phyloP scores from a whole-genome alignment of 768 basidiomycete species.

The Pleurotus platypus region DNA sequence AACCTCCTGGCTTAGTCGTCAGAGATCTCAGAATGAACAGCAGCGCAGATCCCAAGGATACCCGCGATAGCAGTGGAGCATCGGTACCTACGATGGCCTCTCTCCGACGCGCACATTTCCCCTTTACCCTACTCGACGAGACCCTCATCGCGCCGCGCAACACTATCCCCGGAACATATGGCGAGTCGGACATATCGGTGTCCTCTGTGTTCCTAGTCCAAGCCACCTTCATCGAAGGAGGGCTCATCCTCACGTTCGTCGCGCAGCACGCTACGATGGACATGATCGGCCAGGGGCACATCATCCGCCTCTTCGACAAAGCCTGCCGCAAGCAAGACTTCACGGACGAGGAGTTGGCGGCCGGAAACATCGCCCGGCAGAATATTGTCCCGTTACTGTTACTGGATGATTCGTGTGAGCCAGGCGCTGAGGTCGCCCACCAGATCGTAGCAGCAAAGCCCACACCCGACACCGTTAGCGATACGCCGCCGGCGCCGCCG shows the following conservation, averaged over 20 bases:
- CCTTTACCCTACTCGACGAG: constrained; percentile 22
- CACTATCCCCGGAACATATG: constrained; percentile 14
- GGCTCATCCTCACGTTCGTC: constrained; percentile 22
- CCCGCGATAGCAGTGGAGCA: too few species aligned
- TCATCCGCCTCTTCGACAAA: constrained; percentile 20
- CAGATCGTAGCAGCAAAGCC: constrained; percentile 8
- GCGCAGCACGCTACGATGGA: constrained; percentile 23
- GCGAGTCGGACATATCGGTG: constrained; percentile 8
- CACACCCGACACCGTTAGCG: not conserved
- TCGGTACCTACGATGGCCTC: constrained; percentile 18
- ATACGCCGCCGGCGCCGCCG: not conserved
- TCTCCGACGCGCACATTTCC: constrained; percentile 19
- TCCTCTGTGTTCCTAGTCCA: constrained; percentile 24
- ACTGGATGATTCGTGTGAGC: constrained; percentile 2
- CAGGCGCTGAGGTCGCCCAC: not conserved
- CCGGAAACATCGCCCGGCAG: constrained; percentile 16
- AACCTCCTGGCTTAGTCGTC: constrained; percentile 17
- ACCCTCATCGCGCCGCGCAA: constrained; percentile 18
- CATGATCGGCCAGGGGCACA: constrained; percentile 21
- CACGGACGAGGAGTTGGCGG: constrained; percentile 15
- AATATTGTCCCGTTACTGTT: constrained; percentile 14
- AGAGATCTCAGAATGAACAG: constrained; percentile 16
- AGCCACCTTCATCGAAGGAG: constrained; percentile 20
- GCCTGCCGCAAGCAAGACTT: constrained; percentile 19
- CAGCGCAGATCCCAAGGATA: constrained; percentile 4